Conservation (phyloP, 176 grass and related monocot genomes). For the Ananas comosus region DNA sequence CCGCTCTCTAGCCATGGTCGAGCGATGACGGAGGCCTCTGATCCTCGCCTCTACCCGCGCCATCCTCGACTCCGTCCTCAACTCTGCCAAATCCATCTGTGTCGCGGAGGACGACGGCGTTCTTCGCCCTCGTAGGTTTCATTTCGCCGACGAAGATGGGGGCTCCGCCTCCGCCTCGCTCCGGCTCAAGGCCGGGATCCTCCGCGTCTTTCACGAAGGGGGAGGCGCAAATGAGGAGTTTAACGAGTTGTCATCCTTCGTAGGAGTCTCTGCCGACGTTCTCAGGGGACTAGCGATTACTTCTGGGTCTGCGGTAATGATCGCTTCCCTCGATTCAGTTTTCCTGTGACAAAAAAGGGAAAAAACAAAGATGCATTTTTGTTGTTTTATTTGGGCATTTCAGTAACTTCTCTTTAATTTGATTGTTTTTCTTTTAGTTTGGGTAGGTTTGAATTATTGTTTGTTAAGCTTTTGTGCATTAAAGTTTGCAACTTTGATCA, state of each 20-base stretch:
- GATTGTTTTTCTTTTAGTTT: not conserved
- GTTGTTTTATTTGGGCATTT: not conserved
- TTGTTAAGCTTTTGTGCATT: not conserved
- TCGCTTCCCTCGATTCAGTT: not conserved
- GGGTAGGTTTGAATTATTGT: not conserved
- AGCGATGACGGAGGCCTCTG: slow-evolving; percentile 56
- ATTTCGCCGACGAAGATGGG: not conserved
- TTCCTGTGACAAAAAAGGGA: not conserved
- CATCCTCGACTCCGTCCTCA: slow-evolving; percentile 59
- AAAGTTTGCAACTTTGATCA: not conserved
- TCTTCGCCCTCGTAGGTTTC: not conserved
- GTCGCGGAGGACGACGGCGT: not conserved
- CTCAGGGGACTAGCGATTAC: slow-evolving; percentile 57
- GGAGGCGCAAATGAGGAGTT: slow-evolving; percentile 25
- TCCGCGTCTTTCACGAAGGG: slow-evolving; percentile 33
- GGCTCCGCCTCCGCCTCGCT: slow-evolving; percentile 23
- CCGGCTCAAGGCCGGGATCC: slow-evolving; percentile 50
- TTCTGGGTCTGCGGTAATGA: slow-evolving; percentile 58
- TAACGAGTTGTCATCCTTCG: slow-evolving; percentile 45
- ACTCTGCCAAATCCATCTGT: slow-evolving; percentile 19
- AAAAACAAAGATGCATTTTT: not conserved
- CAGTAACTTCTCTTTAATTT: not conserved
- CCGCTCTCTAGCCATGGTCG: slow-evolving; percentile 37
- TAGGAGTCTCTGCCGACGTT: slow-evolving; percentile 33
- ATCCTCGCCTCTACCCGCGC: slow-evolving; percentile 71